Base-by-base conservation (phyloP, 176 grass and related monocot genomes). In the Triticum dicoccoides region DNA sequence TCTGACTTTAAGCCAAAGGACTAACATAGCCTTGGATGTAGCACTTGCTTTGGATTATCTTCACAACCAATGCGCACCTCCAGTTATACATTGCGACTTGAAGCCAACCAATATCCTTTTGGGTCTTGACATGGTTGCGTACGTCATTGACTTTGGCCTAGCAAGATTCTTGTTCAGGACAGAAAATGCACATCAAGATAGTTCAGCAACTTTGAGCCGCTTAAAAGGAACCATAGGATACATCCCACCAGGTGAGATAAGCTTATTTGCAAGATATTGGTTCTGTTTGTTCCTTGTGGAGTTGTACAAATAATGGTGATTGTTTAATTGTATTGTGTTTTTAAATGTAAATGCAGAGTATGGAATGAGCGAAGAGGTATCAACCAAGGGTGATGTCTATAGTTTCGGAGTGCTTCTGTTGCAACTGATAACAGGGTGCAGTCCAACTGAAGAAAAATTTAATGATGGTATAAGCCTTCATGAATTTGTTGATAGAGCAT, bases 81-180 rank as follows among this genome's bases (percentile, higher is more conserved):
- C 84, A 3, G 2, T 92, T 25, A 63, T 92, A 80, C 91, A 85
- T 5, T 92, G 87, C 0, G 80, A 90, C n/a, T 44, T 90, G 67
- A 90, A 90, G 79, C 89, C 89, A 47, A 64, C 78, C 30, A 86
- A 92, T 80, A 66, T 92, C 21, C 90, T 92, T 52, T 86, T 92
- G 61, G 83, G 79, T 27, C 58, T 42, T 34, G 75, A 89, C 29
- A 89, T 92, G 83, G 21, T 5, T 47, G 90, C 87, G 0, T 49
- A 63, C 80, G 75, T 92, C 1, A 67, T 34, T 0, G 87, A 89
- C 61, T 89, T 86, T 80, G 90, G 90, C 18, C 14, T 92, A 30
- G 79, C 83, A 83, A 83, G 83, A 24, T 83, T 75, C 78, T 13
- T 84, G 10, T 82, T 6, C 37, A 85, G 12, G 32, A 66, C 42